phyloP scores from a whole-genome alignment of 305 asterid genomes.

The Fraxinus velutina region DNA sequence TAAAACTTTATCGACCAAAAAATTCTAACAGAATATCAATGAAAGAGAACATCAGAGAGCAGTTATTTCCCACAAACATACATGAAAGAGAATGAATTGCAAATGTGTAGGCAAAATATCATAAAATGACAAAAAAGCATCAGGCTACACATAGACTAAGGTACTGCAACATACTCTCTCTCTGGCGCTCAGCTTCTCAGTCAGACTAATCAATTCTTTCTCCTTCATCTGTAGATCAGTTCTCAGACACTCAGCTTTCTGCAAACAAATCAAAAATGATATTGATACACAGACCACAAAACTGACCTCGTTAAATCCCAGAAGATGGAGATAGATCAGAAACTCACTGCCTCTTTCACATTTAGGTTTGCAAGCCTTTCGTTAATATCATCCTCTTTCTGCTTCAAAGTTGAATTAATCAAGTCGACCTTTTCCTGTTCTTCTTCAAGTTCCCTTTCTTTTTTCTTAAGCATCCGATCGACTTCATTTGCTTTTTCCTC shows the following conservation, averaged over 20 bases:
- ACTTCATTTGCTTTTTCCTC: constrained; percentile 61
- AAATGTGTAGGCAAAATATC: background rate
- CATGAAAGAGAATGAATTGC: background rate
- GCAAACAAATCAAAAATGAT: constrained; percentile 30
- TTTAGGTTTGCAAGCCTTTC: constrained; percentile 43
- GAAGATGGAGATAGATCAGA: constrained; percentile 6
- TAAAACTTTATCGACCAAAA: background rate
- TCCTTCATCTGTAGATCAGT: constrained; percentile 56
- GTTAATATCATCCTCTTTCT: constrained; percentile 56
- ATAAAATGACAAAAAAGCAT: background rate
- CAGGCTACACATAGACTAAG: constrained; percentile 17
- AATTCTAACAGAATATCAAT: background rate
- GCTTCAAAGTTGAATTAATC: constrained; percentile 42
- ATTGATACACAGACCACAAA: background rate
- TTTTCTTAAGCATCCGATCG: constrained; percentile 51
- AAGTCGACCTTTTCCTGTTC: constrained; percentile 48
- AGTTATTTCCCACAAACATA: background rate
- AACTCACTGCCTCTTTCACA: constrained; percentile 68
- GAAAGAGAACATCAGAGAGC: background rate
- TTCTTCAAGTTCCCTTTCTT: constrained; percentile 54
- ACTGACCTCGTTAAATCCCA: background rate
- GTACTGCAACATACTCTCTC: constrained; percentile 59
- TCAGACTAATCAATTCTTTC: constrained; percentile 46
- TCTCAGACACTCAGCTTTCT: constrained; percentile 56
- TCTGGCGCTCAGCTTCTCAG: constrained; percentile 61